These are phyloP conservation scores for Ustilago curta DNA, from an alignment of 1,284 basidiomycete species.

Conservation along the genomic window DNA sequence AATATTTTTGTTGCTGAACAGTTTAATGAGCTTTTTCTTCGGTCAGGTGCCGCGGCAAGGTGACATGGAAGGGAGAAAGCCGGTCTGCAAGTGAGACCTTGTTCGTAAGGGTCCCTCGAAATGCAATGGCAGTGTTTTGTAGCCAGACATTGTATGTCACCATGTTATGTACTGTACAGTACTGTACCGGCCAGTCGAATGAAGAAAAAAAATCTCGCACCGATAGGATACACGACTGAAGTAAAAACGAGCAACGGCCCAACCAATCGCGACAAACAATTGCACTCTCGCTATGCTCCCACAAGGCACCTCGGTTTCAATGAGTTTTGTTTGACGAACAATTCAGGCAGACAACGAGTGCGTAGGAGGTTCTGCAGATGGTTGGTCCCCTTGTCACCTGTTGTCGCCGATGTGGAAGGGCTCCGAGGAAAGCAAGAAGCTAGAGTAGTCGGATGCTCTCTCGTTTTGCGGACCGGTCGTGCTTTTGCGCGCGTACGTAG, in stretches of 20 bases:
- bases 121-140: background rate
- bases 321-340: too few relatives aligned
- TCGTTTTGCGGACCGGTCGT: background rate
- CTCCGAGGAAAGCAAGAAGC: too few relatives aligned
- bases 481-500: background rate
- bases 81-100: background rate
- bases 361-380: too few relatives aligned
- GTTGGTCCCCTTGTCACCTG: too few relatives aligned
- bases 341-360: too few relatives aligned
- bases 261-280: too few relatives aligned
- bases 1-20: too few relatives aligned
- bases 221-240: constrained; percentile 16
- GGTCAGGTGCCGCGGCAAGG: constrained; percentile 5
- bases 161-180: too few relatives aligned
- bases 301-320: too few relatives aligned
- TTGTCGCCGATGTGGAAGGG: too few relatives aligned
- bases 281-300: too few relatives aligned
- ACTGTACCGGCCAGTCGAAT: constrained; percentile 1
- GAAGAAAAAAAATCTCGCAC: constrained; percentile 11
- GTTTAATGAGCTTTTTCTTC: background rate
- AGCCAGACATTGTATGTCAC: background rate
- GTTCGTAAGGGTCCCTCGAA: too few relatives aligned
- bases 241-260: constrained; percentile 26
- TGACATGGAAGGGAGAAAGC: background rate
- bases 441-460: background rate